Percentiles rank a stretch among this genome's conserved stretches.
These are phyloP conservation scores for Solanum tacnaense DNA, from an alignment of 257 asterid species.

Conservation along the genomic window DNA sequence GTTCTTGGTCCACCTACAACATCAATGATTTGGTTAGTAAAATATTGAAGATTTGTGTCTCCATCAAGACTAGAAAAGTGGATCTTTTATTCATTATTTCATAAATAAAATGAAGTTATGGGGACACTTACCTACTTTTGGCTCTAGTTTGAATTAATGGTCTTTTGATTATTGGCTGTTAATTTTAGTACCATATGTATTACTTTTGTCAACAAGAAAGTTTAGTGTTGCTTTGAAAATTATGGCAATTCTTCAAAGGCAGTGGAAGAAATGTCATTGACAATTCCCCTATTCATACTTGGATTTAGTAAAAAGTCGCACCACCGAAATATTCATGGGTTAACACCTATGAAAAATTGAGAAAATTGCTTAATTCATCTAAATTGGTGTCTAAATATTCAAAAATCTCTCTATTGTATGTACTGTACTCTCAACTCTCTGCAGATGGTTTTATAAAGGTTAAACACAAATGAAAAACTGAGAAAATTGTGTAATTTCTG, in stretches of 20 bases:
- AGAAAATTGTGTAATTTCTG: no score
- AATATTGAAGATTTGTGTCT: not conserved
- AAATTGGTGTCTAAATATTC: no score
- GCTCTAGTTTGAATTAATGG: not conserved
- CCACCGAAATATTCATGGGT: accelerated
- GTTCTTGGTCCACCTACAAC: not conserved
- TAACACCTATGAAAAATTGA: no score
- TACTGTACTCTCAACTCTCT: no score
- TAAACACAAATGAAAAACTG: no score
- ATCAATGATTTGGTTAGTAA: not conserved
- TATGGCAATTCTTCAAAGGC: not conserved
- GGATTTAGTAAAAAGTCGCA: accelerated
- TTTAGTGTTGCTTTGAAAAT: not conserved
- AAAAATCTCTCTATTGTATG: no score
- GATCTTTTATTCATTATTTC: not conserved
- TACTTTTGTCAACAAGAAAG: not conserved
- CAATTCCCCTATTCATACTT: not conserved
- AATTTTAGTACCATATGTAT: not conserved
- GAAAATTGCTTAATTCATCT: no score
- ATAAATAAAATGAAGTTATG: not conserved
- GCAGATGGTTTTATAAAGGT: no score
- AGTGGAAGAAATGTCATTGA: not conserved
- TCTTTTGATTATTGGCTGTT: not conserved
- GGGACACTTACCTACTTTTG: not conserved
- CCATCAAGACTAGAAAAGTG: not conserved